Evolutionary conservation across 805 yeast species (phyloP).

Genomic region (Clavispora vitiphila): DNA sequence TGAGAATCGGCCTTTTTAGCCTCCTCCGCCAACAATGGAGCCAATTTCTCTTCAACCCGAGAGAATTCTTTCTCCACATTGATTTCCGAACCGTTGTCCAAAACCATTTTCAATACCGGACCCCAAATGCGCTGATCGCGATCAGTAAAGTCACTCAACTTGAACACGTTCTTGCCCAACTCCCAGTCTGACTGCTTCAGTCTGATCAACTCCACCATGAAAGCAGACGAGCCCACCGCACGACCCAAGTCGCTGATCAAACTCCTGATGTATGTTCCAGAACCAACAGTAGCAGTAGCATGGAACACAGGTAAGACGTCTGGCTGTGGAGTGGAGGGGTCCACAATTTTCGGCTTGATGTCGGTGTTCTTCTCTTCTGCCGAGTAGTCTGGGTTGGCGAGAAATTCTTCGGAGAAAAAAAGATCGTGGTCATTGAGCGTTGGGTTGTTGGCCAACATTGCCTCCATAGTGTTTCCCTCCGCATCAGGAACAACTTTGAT

Average conservation of each 20-base stretch:
- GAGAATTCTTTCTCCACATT: conserved; percentile 22
- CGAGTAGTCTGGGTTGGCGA: conserved; percentile 28
- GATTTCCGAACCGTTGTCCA: conserved; percentile 31
- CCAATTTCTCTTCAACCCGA: conserved; percentile 1
- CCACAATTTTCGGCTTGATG: conserved; percentile 32
- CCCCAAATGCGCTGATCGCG: conserved; percentile 67
- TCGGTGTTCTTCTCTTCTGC: conserved; percentile 37
- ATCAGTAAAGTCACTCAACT: conserved; percentile 54
- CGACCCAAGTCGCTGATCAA: conserved; percentile 84
- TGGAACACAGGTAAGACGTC: conserved; percentile 65
- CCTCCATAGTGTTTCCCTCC: conserved; percentile 43
- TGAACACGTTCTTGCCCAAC: conserved; percentile 63
- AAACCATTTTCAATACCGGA: conserved; percentile 50
- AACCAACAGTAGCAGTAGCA: conserved; percentile 74
- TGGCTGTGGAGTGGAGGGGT: conserved; percentile 34
- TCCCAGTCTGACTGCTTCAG: conserved; percentile 81
- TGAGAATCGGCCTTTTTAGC: conserved; percentile 2
- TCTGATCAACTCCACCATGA: conserved; percentile 81
- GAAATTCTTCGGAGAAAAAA: conserved; percentile 52
- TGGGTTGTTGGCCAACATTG: conserved; percentile 43
- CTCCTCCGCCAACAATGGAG: conserved; percentile 4
- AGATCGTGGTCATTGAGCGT: conserved; percentile 61
- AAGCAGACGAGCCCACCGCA: conserved; percentile 73
- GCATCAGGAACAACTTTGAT: conserved; percentile 43
- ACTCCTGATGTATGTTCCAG: conserved; percentile 93